phyloP scores from a whole-genome alignment of 148 eudicot species.

The Bassia scoparia region DNA sequence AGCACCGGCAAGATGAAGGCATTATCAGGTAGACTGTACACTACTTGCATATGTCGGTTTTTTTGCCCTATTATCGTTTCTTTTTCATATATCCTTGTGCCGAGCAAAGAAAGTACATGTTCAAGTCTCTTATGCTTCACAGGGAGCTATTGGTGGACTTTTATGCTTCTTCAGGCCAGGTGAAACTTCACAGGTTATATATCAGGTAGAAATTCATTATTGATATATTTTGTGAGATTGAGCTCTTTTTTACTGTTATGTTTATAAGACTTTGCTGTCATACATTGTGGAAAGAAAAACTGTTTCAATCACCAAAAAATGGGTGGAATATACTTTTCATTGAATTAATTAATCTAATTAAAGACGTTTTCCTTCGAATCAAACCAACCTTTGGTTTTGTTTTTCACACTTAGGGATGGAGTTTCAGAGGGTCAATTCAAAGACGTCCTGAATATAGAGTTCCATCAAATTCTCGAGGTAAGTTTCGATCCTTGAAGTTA shows the following conservation, averaged over 20 bases:
- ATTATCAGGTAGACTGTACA: slow-evolving; percentile 44
- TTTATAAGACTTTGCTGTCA: neutral
- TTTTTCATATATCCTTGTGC: neutral
- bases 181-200: slow-evolving; percentile 17
- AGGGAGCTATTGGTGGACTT: slow-evolving; percentile 22
- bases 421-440: slow-evolving; percentile 39
- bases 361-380: too few species aligned
- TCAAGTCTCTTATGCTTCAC: neutral
- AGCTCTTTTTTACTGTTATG: neutral
- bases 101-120: neutral
- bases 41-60: neutral
- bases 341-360: neutral
- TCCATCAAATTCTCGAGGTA: slow-evolving; percentile 38
- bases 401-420: slow-evolving; percentile 29
- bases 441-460: slow-evolving; percentile 35
- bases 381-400: too few species aligned
- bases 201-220: slow-evolving; percentile 11
- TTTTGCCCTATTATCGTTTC: neutral
- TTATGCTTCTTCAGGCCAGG: slow-evolving; percentile 11
- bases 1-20: slow-evolving; percentile 40
- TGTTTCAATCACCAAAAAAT: too few species aligned
- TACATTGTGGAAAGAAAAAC: too few species aligned
- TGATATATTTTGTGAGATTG: neutral
- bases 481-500: neutral
- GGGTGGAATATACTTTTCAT: neutral